Conservation (phyloP, 208 protist species). For the Trypanosoma congolense region DNA sequence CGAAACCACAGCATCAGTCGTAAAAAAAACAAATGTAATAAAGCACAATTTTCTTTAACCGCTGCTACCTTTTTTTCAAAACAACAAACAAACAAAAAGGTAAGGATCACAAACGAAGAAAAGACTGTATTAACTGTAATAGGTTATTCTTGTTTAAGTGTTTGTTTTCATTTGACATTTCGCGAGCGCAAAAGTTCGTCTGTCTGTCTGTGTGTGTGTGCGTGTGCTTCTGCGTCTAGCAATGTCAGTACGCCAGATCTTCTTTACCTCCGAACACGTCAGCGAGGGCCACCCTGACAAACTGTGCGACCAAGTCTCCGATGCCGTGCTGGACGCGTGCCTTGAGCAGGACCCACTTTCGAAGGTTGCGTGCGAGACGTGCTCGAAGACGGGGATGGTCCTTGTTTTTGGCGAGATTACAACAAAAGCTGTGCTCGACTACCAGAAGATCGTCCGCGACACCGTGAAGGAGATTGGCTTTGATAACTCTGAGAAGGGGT, state of each 20-base stretch:
- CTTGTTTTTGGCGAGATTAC: constrained; percentile 7
- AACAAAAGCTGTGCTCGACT: constrained; percentile 95
- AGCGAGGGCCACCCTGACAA: constrained; percentile 8
- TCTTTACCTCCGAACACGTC: constrained; percentile 5
- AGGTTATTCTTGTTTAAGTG: too few relatives aligned
- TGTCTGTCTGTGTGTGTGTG: neutral
- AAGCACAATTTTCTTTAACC: too few relatives aligned
- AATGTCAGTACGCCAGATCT: constrained; percentile 2
- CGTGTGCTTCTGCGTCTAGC: neutral
- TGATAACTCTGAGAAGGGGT: constrained; percentile 5
- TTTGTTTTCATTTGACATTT: too few relatives aligned
- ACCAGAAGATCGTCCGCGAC: constrained; percentile 95
- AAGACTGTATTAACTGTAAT: too few relatives aligned
- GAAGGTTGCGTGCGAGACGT: constrained; percentile 8
- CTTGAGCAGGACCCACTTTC: constrained; percentile 6
- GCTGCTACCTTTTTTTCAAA: too few relatives aligned
- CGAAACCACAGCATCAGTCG: too few relatives aligned
- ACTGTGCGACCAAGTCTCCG: constrained; percentile 3
- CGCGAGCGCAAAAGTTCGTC: too few relatives aligned
- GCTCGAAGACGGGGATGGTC: constrained; percentile 4
- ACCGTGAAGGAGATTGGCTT: constrained; percentile 58
- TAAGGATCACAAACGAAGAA: too few relatives aligned
- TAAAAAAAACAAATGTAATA: too few relatives aligned
- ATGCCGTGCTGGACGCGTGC: constrained; percentile 3
- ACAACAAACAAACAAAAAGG: too few relatives aligned